Percentiles rank a stretch among this genome's conserved stretches.
Conservation (phyloP, 352 stramenopile genomes). For the Plasmopara muralis region DNA sequence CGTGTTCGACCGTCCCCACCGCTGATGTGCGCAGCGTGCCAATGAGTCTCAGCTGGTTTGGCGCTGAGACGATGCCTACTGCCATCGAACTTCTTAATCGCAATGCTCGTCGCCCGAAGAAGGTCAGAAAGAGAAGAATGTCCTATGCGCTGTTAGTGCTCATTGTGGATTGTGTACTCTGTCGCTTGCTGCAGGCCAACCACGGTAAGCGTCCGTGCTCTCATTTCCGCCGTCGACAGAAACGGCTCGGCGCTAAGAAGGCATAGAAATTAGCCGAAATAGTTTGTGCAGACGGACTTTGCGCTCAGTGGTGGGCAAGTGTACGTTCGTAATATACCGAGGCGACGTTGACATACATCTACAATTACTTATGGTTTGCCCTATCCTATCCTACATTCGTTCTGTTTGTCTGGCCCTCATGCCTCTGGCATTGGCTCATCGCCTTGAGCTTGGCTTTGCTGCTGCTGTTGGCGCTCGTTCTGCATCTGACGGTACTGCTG, state of each 20-base stretch:
- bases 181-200: constrained; percentile 48
- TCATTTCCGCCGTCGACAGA: constrained; percentile 68
- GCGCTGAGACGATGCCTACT: constrained; percentile 30
- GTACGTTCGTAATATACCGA: constrained; percentile 1
- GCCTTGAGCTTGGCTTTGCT: constrained; percentile 25
- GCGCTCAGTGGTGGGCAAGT: not conserved
- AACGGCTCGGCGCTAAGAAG: constrained; percentile 56
- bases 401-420: constrained; percentile 21
- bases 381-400: constrained; percentile 40
- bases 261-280: constrained; percentile 9
- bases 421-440: constrained; percentile 34
- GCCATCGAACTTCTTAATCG: constrained; percentile 78
- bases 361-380: constrained; percentile 27
- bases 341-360: constrained; percentile 30
- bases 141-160: not conserved
- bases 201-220: constrained; percentile 84
- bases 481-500: constrained; percentile 85
- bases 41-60: constrained; percentile 15
- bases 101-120: constrained; percentile 78
- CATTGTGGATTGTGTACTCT: constrained; percentile 5
- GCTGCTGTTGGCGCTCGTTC: constrained; percentile 36
- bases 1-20: constrained; percentile 21
- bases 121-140: constrained; percentile 26
- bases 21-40: constrained; percentile 37
- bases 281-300: not conserved